Conservation (phyloP, 768 basidiomycete species). For the Termitomyces sp. region DNA sequence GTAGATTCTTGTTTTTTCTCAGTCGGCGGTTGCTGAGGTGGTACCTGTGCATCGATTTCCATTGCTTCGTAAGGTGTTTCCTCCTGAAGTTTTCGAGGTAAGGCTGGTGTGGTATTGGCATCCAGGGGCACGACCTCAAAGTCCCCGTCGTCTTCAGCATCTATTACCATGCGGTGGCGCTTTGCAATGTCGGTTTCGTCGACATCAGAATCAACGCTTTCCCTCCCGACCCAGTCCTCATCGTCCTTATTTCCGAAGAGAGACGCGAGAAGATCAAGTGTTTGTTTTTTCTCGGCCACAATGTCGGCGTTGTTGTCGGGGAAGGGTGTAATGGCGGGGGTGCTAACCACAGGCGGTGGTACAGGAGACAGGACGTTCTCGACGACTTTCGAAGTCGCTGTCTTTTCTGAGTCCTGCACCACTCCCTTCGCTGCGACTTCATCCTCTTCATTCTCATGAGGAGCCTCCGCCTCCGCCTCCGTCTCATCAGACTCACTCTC, state of each 20-base stretch:
- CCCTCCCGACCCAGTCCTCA: slow-evolving; percentile 58
- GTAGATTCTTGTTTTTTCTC: slow-evolving; percentile 13
- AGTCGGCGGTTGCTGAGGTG: background rate
- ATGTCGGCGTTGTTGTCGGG: slow-evolving; percentile 28
- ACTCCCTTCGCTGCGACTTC: slow-evolving; percentile 9
- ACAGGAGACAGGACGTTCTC: background rate
- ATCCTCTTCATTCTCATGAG: slow-evolving; percentile 12
- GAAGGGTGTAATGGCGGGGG: background rate
- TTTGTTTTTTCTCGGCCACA: slow-evolving; percentile 38
- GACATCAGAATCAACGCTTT: slow-evolving; percentile 55
- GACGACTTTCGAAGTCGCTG: background rate
- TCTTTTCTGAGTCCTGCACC: slow-evolving; percentile 1
- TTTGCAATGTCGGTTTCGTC: slow-evolving; percentile 29
- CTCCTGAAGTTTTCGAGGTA: slow-evolving; percentile 4
- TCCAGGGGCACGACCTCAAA: slow-evolving; percentile 13
- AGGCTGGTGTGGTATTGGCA: background rate
- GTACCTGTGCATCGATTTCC: slow-evolving; percentile 11
- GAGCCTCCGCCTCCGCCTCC: background rate
- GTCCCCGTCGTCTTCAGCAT: slow-evolving; percentile 21
- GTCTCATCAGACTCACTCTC: slow-evolving; percentile 8
- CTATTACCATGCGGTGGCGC: slow-evolving; percentile 19
- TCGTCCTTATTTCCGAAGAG: slow-evolving; percentile 47
- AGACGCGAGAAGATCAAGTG: slow-evolving; percentile 46
- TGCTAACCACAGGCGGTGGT: background rate
- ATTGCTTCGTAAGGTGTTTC: slow-evolving; percentile 12